Evolutionary conservation across 2,329 filamentous ascomycete species (phyloP), one percentile per base, ranked within the genome.

Genomic region (Canariomyces notabilis): DNA sequence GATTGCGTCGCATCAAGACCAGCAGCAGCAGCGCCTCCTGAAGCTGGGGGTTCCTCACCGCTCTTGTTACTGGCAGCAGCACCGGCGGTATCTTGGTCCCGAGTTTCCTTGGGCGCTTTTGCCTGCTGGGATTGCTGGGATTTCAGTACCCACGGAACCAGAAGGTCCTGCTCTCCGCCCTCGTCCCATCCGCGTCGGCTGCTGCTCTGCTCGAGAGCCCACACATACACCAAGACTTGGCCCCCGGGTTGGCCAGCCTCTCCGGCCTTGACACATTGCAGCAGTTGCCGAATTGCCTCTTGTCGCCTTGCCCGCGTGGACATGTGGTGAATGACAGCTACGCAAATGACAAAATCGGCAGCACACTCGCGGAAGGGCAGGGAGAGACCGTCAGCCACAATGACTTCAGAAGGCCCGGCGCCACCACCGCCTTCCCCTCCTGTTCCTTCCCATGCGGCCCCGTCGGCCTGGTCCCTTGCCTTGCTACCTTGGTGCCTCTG

Each of bases 291-390:
- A 15, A 97, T 78, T 21, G 87, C 89, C 52, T 85, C 81, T 29
- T 85, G 70, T 40, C 93, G 78, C 46, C 93, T 76, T 40, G 74
- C 75, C 9, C 74, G 72, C 5, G 90, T 95, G 12, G 89, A 94
- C 42, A 97, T 73, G 69, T 98, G 93, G 69, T 97, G 93, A 23
- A 97, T 74, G 9, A 97, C 93, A 38, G 93, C 93, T 59, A 98
- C 90, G 59, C 85, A 93, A 55, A 97, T 93, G 47, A 81, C 89
- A 64, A 97, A 97, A 67, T 97, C 91, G 62, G 59, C 71, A 52
- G 55, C 63, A 49, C 57, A 59, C 6, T 57, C 48, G 34, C 80
- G 85, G 64, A 95, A 91, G 4, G 93, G 93, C 16, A 96, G 76
- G n/a, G 75, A 74, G 7, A 97, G 75, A 40, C 82, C 85, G 64